Evolutionary conservation across 108 stramenopile genomes (phyloP).

Genomic region (Skeletonema costatum): DNA sequence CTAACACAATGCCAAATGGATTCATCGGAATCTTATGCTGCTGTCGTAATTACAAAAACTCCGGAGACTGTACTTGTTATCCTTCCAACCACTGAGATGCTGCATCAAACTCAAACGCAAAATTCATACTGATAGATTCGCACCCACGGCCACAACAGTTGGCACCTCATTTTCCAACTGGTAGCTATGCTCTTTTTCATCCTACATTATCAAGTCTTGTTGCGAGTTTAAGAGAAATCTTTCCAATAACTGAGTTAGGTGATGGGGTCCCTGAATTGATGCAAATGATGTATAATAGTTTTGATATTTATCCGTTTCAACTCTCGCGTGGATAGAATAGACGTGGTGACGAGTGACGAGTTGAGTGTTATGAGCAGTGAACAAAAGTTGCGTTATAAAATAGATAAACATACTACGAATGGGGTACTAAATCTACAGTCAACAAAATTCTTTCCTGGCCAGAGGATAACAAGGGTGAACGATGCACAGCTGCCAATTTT

Average conservation of each 20-base stretch:
- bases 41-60: slow-evolving; percentile 71
- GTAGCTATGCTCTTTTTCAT: slow-evolving; percentile 70
- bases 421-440: slow-evolving; percentile 53
- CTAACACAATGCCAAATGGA: slow-evolving; percentile 43
- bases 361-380: too few species aligned
- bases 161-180: slow-evolving; percentile 33
- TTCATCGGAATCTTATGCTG: slow-evolving; percentile 41
- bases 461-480: slow-evolving; percentile 42
- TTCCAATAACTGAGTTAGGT: slow-evolving; percentile 69
- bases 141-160: slow-evolving; percentile 74
- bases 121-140: slow-evolving; percentile 72
- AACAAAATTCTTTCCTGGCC: slow-evolving; percentile 53
- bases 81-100: slow-evolving; percentile 46
- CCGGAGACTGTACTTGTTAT: slow-evolving; percentile 79
- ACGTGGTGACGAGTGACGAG: too few species aligned
- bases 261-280: slow-evolving; percentile 80
- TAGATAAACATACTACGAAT: not conserved
- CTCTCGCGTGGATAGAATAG: not conserved
- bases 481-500: slow-evolving; percentile 52
- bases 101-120: not conserved
- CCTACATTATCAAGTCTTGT: slow-evolving; percentile 48
- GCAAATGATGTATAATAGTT: slow-evolving; percentile 86
- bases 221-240: slow-evolving; percentile 54
- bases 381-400: too few species aligned
- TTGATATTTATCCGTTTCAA: slow-evolving; percentile 73